Base-by-base conservation (phyloP, 768 basidiomycete genomes). In the Piloderma croceum region DNA sequence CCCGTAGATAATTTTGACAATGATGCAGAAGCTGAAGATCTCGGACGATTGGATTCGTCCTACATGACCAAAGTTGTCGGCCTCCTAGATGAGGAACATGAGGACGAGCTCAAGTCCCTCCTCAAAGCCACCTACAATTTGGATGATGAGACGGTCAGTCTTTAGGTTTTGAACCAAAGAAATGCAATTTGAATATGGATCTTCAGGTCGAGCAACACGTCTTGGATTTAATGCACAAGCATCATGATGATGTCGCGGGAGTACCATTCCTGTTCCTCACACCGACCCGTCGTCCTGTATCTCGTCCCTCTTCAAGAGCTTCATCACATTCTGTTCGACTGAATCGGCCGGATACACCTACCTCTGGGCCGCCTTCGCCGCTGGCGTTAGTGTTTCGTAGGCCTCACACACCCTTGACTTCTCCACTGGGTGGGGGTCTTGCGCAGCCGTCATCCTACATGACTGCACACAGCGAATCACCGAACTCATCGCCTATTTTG, bases 171-270 rank as follows among this genome's bases (percentile, higher is more conserved):
- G n/a, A n/a, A n/a, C n/a, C n/a, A n/a, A n/a, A n/a, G n/a, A n/a
- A n/a, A n/a, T n/a, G 13, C 9, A 20, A 45, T 49, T 59, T 54
- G 46, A 39, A 46, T 45, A 39, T 43, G 25, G 41, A 32, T 34
- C 33, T 39, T 5, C 51, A 89, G 84, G 68, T 90, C 46, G 92
- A 96, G 56, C 86, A 92, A 52, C 78, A 82, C 57, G 88, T 92
- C 43, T 70, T 97, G 15, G 90, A 94, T 56, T 75, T 96, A 46
- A 96, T 97, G 93, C 93, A 97, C 65, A 85, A 87, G 63, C 88
- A 92, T 60, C 74, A 79, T 46, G 91, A 94, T 72, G 83, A 89
- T 67, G 67, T 83, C 29, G 79, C 82, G 10, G 83, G 84, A 15
- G 82, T 88, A 5, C 86, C 87, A 0, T 90, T 90, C 57, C 66